phyloP scores from a whole-genome alignment of 2,329 filamentous ascomycete genomes.

The Gliomastix tumulicola region DNA sequence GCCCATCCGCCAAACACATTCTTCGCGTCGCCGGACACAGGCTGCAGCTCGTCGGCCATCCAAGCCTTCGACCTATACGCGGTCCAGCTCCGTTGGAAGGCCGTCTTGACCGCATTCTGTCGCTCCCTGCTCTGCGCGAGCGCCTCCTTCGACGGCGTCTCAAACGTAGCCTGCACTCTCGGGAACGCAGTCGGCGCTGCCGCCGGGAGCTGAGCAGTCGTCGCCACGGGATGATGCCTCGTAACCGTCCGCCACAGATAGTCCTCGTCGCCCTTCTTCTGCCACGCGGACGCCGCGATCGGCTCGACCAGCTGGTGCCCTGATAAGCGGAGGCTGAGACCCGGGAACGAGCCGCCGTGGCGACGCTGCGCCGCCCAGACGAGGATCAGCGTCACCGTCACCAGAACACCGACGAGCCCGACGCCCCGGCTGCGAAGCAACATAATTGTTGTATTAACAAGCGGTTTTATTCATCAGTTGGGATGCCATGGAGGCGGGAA shows the following conservation, averaged over 20 bases:
- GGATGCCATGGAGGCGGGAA: too few relatives aligned
- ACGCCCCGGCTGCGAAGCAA: too few relatives aligned
- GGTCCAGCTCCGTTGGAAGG: constrained; percentile 26
- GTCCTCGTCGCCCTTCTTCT: too few relatives aligned
- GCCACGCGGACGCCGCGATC: too few relatives aligned
- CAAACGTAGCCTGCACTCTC: constrained; percentile 22
- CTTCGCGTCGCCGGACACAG: constrained; percentile 36
- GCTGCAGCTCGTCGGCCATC: constrained; percentile 43
- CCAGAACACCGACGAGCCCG: too few relatives aligned
- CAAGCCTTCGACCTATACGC: constrained; percentile 46
- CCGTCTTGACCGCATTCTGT: constrained; percentile 4
- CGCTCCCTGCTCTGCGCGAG: constrained; percentile 15
- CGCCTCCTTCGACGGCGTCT: constrained; percentile 13
- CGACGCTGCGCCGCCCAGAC: too few relatives aligned
- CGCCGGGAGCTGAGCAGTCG: constrained; percentile 20
- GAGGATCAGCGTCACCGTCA: too few relatives aligned
- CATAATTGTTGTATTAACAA: too few relatives aligned
- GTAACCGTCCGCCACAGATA: constrained; percentile 19
- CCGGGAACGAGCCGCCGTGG: too few relatives aligned
- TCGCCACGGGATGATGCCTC: constrained; percentile 16
- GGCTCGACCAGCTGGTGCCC: too few relatives aligned
- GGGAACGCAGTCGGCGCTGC: constrained; percentile 17
- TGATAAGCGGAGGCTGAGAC: too few relatives aligned
- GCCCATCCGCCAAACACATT: constrained; percentile 47
- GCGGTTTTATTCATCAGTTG: too few relatives aligned